These are phyloP conservation scores for Paramyrothecium sp. DNA, from an alignment of 2,329 filamentous ascomycete genomes.

Conservation along the genomic window DNA sequence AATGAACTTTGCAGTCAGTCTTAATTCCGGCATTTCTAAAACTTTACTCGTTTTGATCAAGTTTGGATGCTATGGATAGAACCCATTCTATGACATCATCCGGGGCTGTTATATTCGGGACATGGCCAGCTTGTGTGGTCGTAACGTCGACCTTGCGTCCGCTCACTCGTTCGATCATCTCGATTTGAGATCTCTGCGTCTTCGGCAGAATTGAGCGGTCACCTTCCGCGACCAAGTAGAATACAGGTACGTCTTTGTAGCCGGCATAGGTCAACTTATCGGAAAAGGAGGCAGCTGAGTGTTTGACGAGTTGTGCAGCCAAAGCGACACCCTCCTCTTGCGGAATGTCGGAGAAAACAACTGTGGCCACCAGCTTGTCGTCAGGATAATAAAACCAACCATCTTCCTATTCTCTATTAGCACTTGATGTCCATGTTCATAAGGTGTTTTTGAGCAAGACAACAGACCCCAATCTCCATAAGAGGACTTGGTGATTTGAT, in stretches of 20 bases:
- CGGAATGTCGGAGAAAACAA: slow-evolving; percentile 23
- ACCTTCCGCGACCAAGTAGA: slow-evolving; percentile 34
- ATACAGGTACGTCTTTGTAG: slow-evolving; percentile 37
- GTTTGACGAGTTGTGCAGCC: slow-evolving; percentile 11
- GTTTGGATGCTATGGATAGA: background rate
- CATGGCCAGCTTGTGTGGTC: slow-evolving; percentile 30
- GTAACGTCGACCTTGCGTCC: slow-evolving; percentile 37
- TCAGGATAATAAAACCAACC: slow-evolving; percentile 22
- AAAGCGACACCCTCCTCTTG: slow-evolving; percentile 15
- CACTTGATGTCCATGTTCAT: background rate
- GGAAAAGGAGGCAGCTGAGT: slow-evolving; percentile 31
- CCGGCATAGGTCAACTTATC: slow-evolving; percentile 33
- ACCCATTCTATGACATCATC: slow-evolving; percentile 18
- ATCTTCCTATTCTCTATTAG: slow-evolving; percentile 23
- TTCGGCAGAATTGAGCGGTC: slow-evolving; percentile 26
- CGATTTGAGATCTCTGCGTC: slow-evolving; percentile 28
- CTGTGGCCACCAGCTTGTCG: slow-evolving; percentile 5
- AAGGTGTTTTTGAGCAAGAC: background rate
- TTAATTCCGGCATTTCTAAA: too few species aligned
- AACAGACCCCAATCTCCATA: background rate
- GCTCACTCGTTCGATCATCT: slow-evolving; percentile 30
- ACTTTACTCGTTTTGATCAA: too few species aligned
- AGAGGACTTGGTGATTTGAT: background rate
- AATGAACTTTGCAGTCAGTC: too few species aligned
- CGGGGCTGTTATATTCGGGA: slow-evolving; percentile 21